Evolutionary conservation across 2,329 filamentous ascomycete species (phyloP).

Genomic region (Venturia effusa): DNA sequence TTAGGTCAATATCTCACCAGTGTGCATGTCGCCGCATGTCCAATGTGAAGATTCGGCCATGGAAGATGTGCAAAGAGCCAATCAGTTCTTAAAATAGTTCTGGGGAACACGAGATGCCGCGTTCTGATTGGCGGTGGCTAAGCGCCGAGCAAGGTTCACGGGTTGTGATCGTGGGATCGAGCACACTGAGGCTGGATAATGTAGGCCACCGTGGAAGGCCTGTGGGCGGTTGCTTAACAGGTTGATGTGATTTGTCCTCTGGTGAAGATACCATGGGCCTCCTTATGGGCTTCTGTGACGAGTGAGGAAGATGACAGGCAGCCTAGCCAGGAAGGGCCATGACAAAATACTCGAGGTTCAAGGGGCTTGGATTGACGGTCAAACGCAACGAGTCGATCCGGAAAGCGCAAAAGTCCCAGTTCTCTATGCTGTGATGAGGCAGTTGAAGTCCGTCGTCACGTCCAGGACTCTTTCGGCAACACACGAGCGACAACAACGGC

Average conservation of each 20-base stretch:
- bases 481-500: background rate
- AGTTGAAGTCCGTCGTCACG: background rate
- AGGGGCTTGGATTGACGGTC: background rate
- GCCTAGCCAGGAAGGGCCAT: background rate
- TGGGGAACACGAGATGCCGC: background rate
- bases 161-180: background rate
- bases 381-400: background rate
- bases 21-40: background rate
- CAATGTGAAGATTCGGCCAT: constrained; percentile 2
- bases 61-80: background rate
- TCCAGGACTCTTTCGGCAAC: background rate
- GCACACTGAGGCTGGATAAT: background rate
- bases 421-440: background rate
- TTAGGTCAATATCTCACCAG: background rate
- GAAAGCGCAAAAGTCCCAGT: background rate
- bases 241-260: background rate
- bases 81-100: background rate
- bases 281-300: background rate
- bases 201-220: background rate
- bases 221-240: constrained; percentile 1
- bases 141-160: background rate
- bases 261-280: background rate
- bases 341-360: background rate
- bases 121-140: background rate
- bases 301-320: background rate